phyloP scores from a whole-genome alignment of 2,329 filamentous ascomycete genomes.

The Talaromyces verruculosus region DNA sequence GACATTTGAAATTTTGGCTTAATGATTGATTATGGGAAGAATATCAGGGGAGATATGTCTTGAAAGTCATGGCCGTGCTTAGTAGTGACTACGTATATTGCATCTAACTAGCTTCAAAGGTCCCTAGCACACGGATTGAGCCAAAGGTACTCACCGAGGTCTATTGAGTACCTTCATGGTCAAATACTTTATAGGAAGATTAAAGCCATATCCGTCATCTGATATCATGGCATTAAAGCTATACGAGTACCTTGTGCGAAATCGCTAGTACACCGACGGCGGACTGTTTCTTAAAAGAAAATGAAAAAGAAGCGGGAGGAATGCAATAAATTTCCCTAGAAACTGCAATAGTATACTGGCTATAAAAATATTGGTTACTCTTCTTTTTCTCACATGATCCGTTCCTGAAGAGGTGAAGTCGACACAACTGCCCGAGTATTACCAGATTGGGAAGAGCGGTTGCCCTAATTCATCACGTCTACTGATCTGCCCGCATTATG shows the following conservation, averaged over 20 bases:
- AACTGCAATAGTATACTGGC: background rate
- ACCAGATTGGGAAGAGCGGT: background rate
- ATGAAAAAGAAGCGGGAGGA: background rate
- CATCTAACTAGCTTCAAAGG: background rate
- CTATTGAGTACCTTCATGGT: constrained; percentile 1
- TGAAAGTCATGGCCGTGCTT: background rate
- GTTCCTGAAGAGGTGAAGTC: background rate
- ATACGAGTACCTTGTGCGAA: constrained; percentile 7
- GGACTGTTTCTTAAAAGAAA: background rate
- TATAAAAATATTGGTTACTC: background rate
- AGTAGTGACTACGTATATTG: background rate
- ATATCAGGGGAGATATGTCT: background rate
- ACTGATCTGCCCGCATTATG: background rate
- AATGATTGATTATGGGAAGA: background rate
- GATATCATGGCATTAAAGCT: background rate
- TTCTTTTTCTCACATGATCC: background rate
- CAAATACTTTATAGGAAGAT: background rate
- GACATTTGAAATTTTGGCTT: background rate
- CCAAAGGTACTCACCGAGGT: background rate
- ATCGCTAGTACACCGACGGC: background rate
- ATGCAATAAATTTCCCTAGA: background rate
- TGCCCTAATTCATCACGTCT: background rate
- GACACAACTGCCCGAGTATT: background rate
- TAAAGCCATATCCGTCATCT: background rate
- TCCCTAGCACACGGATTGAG: background rate